Evolutionary conservation across 2,329 filamentous ascomycete species (phyloP).

Genomic region (Colletotrichum sidae): DNA sequence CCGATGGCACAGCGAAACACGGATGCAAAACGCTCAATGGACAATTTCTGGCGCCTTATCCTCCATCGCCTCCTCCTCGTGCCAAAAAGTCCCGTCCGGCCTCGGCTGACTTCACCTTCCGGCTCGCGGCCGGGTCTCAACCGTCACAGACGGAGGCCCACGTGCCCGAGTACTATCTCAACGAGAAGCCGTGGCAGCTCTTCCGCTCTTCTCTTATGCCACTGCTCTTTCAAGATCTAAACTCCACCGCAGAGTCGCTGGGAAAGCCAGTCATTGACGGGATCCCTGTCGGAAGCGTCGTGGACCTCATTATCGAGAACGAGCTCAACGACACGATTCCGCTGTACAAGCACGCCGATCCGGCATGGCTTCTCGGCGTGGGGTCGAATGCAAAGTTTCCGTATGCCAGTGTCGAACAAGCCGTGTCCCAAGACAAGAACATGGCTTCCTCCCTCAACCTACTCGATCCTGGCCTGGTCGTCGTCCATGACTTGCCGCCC

Average conservation of each 20-base stretch:
- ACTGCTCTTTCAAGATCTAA: constrained; percentile 33
- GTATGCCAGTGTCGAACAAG: constrained; percentile 21
- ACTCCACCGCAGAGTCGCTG: neutral
- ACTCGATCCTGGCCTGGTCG: constrained; percentile 8
- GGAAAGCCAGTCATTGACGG: constrained; percentile 24
- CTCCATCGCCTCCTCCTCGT: constrained; percentile 20
- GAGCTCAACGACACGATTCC: constrained; percentile 28
- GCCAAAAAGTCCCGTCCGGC: constrained; percentile 34
- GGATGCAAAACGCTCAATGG: constrained; percentile 23
- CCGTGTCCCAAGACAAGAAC: neutral
- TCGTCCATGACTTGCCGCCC: constrained; percentile 27
- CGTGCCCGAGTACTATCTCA: constrained; percentile 25
- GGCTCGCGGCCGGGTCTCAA: constrained; percentile 15
- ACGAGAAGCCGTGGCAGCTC: constrained; percentile 34
- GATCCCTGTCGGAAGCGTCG: constrained; percentile 32
- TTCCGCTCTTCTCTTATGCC: constrained; percentile 37
- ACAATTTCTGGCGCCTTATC: constrained; percentile 23
- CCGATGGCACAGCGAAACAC: constrained; percentile 30
- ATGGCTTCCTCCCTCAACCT: constrained; percentile 1
- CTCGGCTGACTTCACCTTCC: constrained; percentile 26
- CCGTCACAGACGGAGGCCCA: constrained; percentile 21
- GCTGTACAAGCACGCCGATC: constrained; percentile 41
- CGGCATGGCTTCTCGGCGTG: constrained; percentile 39
- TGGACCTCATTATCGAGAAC: constrained; percentile 35
- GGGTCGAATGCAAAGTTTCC: constrained; percentile 18